A percentile compares a stretch with the other conserved stretches of the same genome.
These are phyloP conservation scores for Aspergillus egyptiacus DNA, from an alignment of 495 filamentous ascomycete genomes.

Conservation along the genomic window DNA sequence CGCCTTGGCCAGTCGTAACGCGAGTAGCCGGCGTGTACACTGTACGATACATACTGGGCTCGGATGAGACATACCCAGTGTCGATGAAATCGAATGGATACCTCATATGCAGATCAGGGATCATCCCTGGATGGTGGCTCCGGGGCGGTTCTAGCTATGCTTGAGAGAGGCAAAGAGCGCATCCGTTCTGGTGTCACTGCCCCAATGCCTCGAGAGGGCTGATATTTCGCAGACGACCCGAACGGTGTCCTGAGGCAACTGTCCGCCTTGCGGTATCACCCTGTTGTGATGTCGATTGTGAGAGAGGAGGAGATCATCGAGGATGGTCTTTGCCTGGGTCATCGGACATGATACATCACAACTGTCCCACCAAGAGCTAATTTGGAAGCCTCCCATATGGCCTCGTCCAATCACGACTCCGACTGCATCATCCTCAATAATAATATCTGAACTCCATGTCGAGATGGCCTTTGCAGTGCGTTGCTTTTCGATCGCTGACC, in stretches of 20 bases:
- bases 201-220: conserved; percentile 5
- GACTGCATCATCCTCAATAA: neutral
- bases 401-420: conserved; percentile 1
- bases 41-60: neutral
- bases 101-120: conserved; percentile 20
- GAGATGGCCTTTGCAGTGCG: neutral
- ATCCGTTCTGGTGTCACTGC: neutral
- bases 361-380: conserved; percentile 6
- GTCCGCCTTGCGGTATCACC: neutral
- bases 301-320: neutral
- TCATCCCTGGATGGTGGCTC: conserved; percentile 10
- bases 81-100: conserved; percentile 1
- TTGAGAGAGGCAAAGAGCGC: neutral
- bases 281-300: neutral
- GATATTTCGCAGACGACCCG: neutral
- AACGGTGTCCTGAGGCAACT: neutral
- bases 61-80: neutral
- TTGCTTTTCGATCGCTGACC: neutral
- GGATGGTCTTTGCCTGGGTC: conserved; percentile 1
- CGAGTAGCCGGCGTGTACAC: neutral
- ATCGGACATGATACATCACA: conserved; percentile 19
- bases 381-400: conserved; percentile 9
- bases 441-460: neutral
- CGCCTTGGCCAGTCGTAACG: neutral
- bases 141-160: neutral